These are phyloP conservation scores for Rutidosis leptorrhynchoides DNA, from an alignment of 129 eudicot genomes.

Conservation along the genomic window DNA sequence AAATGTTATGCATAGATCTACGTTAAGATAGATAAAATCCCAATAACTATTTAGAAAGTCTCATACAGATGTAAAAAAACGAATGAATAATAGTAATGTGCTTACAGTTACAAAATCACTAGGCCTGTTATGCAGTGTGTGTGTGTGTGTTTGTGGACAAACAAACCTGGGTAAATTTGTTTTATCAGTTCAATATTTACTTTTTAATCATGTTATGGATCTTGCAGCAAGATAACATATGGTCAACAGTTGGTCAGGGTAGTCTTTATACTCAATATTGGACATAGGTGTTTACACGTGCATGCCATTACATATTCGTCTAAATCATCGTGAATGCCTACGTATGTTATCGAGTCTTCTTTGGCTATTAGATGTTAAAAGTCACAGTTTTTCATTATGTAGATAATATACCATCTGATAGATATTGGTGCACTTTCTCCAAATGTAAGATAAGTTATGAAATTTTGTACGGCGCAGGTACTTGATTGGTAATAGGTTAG, in stretches of 20 bases:
- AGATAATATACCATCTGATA: not conserved
- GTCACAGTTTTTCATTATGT: too few relatives aligned
- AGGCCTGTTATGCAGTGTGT: too few relatives aligned
- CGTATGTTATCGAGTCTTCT: not conserved
- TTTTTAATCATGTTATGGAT: too few relatives aligned
- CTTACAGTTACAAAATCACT: too few relatives aligned
- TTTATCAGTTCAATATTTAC: too few relatives aligned
- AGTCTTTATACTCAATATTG: not conserved
- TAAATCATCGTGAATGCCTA: not conserved
- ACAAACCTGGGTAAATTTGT: too few relatives aligned
- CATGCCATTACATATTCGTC: not conserved
- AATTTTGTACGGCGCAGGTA: conserved; percentile 29
- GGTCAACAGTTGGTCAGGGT: not conserved
- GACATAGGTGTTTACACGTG: not conserved
- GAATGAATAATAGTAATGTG: too few relatives aligned
- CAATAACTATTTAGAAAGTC: not conserved
- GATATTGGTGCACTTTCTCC: not conserved
- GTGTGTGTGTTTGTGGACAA: too few relatives aligned
- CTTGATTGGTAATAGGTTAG: conserved; percentile 30
- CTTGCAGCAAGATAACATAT: too few relatives aligned
- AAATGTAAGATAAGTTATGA: not conserved
- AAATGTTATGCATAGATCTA: not conserved
- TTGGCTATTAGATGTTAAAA: conserved; percentile 9
- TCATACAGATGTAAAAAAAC: too few relatives aligned
- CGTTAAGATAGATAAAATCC: not conserved